A percentile compares a stretch with the other conserved stretches of the same genome.
Conservation (phyloP, 148 eudicot species). For the Rhododendron griersonianum region DNA sequence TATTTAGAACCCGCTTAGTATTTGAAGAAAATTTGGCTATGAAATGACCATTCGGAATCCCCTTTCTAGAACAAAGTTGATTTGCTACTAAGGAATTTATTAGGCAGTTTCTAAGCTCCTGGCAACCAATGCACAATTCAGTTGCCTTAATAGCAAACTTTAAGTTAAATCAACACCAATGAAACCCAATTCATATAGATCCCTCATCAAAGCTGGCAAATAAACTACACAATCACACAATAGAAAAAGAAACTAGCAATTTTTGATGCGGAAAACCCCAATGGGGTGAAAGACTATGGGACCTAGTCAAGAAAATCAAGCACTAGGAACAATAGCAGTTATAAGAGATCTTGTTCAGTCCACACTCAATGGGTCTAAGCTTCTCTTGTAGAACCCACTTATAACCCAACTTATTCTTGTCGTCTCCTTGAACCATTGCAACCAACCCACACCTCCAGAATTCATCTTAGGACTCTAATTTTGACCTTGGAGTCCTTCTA, state of each 20-base stretch:
- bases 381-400: neutral
- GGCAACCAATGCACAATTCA: neutral
- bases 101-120: neutral
- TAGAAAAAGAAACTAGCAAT: neutral
- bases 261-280: neutral
- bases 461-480: neutral
- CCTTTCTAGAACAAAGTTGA: neutral
- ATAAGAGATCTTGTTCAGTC: neutral
- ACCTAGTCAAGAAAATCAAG: neutral
- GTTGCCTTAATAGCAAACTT: neutral
- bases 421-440: neutral
- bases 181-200: neutral
- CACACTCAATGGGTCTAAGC: neutral
- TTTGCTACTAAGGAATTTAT: neutral
- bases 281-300: neutral
- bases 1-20: neutral
- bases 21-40: neutral
- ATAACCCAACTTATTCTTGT: neutral
- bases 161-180: neutral
- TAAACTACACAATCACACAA: neutral
- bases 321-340: neutral
- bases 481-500: neutral
- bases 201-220: neutral
- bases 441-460: neutral
- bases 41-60: neutral